Conservation (phyloP, 169 alveolate species). For the Cryptosporidium parvum region DNA sequence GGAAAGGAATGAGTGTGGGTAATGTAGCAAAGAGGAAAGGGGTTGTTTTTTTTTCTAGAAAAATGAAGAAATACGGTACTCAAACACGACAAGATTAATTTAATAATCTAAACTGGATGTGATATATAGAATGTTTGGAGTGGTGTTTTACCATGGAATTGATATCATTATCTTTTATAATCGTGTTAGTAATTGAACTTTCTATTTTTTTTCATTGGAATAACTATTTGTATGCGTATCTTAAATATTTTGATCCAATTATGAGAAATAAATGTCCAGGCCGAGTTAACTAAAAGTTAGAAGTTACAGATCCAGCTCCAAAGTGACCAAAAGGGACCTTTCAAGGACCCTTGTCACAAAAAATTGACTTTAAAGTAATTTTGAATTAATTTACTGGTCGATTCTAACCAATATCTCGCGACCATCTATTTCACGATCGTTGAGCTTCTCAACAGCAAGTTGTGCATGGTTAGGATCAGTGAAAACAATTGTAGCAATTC, state of each 20-base stretch:
- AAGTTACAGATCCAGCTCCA: background rate
- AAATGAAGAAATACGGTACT: conserved; percentile 11
- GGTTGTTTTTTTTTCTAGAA: conserved; percentile 3
- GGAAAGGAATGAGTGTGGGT: background rate
- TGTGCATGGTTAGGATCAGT: conserved; percentile 65
- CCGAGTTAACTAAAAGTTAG: conserved; percentile 4
- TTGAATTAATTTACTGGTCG: conserved; percentile 32
- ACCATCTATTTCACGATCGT: conserved; percentile 75
- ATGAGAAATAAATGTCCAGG: background rate
- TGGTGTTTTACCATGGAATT: conserved; percentile 1
- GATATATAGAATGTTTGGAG: background rate
- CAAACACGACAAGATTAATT: conserved; percentile 19
- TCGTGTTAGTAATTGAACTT: background rate
- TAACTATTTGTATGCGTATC: background rate
- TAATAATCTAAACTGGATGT: conserved; percentile 41
- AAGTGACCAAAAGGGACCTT: background rate
- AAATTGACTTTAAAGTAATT: background rate
- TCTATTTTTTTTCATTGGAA: background rate
- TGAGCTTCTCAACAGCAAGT: conserved; percentile 62
- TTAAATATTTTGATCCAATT: conserved; percentile 1
- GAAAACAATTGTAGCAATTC: conserved; percentile 70
- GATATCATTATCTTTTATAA: background rate
- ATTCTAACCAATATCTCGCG: conserved; percentile 72
- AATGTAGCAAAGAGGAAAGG: background rate
- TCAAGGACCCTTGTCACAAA: conserved; percentile 18